Percentiles rank a stretch among this genome's conserved stretches.
Evolutionary conservation across 2,329 filamentous ascomycete species (phyloP).

Genomic region (Neopestalotiopsis sp.): DNA sequence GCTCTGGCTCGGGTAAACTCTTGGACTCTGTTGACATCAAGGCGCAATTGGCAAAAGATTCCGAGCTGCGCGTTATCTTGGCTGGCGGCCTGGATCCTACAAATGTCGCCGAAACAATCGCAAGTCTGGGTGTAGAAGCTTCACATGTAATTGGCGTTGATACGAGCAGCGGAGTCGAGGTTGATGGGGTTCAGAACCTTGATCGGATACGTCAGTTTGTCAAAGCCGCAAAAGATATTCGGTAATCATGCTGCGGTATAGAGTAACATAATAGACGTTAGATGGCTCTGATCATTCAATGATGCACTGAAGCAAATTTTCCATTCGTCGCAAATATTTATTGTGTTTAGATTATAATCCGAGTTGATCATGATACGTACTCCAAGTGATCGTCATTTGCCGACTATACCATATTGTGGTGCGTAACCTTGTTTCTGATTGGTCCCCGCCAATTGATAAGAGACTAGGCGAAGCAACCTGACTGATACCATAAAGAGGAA

Average conservation of each 20-base stretch:
- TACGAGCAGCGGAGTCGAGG: constrained; percentile 93
- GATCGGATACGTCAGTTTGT: constrained; percentile 84
- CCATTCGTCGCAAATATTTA: too few species aligned
- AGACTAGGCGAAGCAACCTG: too few species aligned
- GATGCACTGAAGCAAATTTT: too few species aligned
- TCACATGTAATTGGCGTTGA: constrained; percentile 81
- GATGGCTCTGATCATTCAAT: background rate
- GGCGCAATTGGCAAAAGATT: constrained; percentile 67
- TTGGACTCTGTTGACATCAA: constrained; percentile 76
- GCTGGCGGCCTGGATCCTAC: constrained; percentile 84
- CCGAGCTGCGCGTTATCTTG: constrained; percentile 75
- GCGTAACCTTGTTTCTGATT: too few species aligned
- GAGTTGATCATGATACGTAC: too few species aligned
- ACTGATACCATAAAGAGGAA: too few species aligned
- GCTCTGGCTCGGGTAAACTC: constrained; percentile 79
- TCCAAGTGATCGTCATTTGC: too few species aligned
- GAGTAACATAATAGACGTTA: background rate
- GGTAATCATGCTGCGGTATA: background rate
- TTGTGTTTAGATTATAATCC: too few species aligned
- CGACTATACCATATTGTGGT: too few species aligned
- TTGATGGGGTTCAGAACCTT: constrained; percentile 78
- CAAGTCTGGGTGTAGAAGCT: constrained; percentile 62
- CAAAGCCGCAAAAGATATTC: constrained; percentile 65
- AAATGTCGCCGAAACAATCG: constrained; percentile 74
- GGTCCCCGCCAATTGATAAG: too few species aligned